These are phyloP conservation scores for Colletotrichum eremochloae DNA, from an alignment of 2,329 filamentous ascomycete species.

Conservation along the genomic window DNA sequence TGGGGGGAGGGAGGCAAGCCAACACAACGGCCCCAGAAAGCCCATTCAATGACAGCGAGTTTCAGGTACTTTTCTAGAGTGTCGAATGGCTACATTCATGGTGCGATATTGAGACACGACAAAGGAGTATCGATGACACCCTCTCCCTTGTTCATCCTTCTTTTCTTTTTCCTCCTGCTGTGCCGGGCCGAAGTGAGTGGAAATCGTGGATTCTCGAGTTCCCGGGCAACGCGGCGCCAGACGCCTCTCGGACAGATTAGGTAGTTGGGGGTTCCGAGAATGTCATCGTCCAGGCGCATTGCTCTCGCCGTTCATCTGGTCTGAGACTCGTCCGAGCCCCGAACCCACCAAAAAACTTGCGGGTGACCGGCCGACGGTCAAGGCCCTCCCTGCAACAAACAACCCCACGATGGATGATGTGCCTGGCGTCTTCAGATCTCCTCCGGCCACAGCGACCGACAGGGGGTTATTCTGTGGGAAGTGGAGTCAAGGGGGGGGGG, in stretches of 20 bases:
- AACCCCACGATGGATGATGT: slow-evolving; percentile 26
- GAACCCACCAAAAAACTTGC: background rate
- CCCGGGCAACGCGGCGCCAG: background rate
- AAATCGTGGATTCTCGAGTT: background rate
- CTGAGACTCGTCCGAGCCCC: slow-evolving; percentile 39
- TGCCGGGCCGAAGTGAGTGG: background rate
- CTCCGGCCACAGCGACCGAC: background rate
- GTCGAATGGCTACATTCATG: background rate
- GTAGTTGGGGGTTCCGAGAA: background rate
- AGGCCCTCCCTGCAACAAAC: slow-evolving; percentile 23
- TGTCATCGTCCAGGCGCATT: slow-evolving; percentile 7
- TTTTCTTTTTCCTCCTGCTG: background rate
- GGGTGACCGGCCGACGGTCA: slow-evolving; percentile 2
- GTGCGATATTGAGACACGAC: background rate
- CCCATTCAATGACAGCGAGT: background rate
- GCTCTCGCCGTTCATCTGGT: slow-evolving; percentile 30
- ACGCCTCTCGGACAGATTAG: background rate
- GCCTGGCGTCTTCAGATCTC: slow-evolving; percentile 16
- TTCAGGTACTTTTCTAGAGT: background rate
- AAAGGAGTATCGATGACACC: background rate
- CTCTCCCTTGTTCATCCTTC: background rate
- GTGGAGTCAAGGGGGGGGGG: background rate
- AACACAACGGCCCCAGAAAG: background rate
- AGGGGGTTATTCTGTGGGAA: background rate
- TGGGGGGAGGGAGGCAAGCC: background rate